phyloP scores from a whole-genome alignment of 306 rosid genomes.

The Begonia peltatifolia region DNA sequence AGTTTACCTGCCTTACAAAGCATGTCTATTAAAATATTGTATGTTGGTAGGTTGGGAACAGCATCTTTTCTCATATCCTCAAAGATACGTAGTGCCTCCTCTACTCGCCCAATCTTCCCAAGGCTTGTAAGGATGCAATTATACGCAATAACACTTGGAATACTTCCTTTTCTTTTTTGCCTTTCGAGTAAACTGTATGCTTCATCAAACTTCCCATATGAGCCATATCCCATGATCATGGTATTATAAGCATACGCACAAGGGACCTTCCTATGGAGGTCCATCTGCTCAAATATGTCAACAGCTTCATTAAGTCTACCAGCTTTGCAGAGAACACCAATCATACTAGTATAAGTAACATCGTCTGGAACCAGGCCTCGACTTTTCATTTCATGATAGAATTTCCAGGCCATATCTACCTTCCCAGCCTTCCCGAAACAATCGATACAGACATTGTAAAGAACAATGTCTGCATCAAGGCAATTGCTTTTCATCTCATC shows the following conservation, averaged over 20 bases:
- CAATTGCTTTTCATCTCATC: conserved; percentile 86
- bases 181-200: conserved; percentile 79
- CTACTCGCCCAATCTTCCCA: conserved; percentile 56
- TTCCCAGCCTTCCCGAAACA: conserved; percentile 85
- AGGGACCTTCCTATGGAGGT: conserved; percentile 59
- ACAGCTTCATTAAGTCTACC: conserved; percentile 62
- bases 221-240: conserved; percentile 96
- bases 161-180: conserved; percentile 79
- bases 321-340: conserved; percentile 91
- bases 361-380: conserved; percentile 64
- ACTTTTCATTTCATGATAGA: conserved; percentile 83
- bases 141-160: conserved; percentile 74
- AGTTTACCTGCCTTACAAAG: conserved; percentile 66
- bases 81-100: conserved; percentile 52
- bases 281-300: conserved; percentile 67
- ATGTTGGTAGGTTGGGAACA: conserved; percentile 67
- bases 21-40: conserved; percentile 74
- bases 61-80: conserved; percentile 88
- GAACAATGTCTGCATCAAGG: conserved; percentile 56
- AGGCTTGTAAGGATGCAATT: conserved; percentile 75
- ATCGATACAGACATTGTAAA: conserved; percentile 84
- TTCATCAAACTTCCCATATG: conserved; percentile 74
- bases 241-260: conserved; percentile 96
- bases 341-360: conserved; percentile 82
- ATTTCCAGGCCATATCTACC: conserved; percentile 97